phyloP scores from a whole-genome alignment of 2,329 filamentous ascomycete genomes.

The Colletotrichum orchidophilum region DNA sequence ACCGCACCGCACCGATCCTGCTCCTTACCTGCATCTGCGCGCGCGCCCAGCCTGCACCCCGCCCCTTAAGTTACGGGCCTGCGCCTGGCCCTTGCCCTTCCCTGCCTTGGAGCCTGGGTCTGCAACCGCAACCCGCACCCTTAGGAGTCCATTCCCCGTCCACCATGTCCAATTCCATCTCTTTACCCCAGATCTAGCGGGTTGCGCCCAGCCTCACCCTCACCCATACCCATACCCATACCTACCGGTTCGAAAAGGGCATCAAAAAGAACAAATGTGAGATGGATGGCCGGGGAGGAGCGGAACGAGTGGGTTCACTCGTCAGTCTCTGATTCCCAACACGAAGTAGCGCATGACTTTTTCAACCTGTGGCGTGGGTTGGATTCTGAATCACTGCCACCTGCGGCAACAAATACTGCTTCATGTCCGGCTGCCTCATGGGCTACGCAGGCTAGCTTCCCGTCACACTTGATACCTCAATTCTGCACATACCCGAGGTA shows the following conservation, averaged over 20 bases:
- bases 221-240: too few relatives aligned
- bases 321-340: not conserved
- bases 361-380: not conserved
- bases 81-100: not conserved
- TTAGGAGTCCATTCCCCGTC: not conserved
- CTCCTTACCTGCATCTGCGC: not conserved
- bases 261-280: not conserved
- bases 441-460: not conserved
- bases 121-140: not conserved
- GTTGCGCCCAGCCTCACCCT: not conserved
- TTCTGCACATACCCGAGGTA: too few relatives aligned
- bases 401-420: not conserved
- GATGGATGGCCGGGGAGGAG: not conserved
- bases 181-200: constrained; percentile 21
- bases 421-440: not conserved
- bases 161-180: not conserved
- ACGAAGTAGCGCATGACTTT: not conserved
- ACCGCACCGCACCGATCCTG: not conserved
- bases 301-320: not conserved
- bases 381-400: not conserved
- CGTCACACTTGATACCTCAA: not conserved
- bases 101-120: not conserved
- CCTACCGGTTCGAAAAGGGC: not conserved
- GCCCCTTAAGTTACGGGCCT: not conserved
- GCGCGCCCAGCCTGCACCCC: not conserved